Evolutionary conservation across 306 rosid genomes (phyloP).

Genomic region (Quercus mongolica): DNA sequence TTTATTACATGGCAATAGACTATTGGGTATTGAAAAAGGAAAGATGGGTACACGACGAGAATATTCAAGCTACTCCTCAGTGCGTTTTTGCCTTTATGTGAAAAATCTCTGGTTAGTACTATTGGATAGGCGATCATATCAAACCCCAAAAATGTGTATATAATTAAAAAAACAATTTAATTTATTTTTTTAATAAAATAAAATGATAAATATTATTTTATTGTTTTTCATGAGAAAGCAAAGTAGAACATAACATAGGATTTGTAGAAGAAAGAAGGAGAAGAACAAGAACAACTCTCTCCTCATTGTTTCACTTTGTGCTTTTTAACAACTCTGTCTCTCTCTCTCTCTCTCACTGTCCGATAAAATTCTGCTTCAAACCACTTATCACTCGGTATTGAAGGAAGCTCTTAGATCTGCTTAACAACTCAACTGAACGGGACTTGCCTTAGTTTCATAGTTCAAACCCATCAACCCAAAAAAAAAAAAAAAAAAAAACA

Average conservation of each 20-base stretch:
- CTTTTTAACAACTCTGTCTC: no score
- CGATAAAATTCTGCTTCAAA: no score
- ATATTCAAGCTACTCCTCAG: slow-evolving; percentile 28
- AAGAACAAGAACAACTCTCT: slow-evolving; percentile 6
- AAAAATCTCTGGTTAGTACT: not conserved
- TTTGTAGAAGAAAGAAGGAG: slow-evolving; percentile 39
- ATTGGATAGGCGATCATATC: slow-evolving; percentile 39
- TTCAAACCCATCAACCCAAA: slow-evolving; percentile 1
- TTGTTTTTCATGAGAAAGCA: slow-evolving; percentile 7
- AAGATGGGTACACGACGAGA: slow-evolving; percentile 10
- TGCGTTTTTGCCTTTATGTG: slow-evolving; percentile 37
- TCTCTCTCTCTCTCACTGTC: no score
- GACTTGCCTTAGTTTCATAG: slow-evolving; percentile 24
- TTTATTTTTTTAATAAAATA: not conserved
- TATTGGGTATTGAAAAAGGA: slow-evolving; percentile 23
- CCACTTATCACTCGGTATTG: not conserved
- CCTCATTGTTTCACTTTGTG: no score
- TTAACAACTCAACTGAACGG: slow-evolving; percentile 18
- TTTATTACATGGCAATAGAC: slow-evolving; percentile 30
- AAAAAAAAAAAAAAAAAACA: not conserved
- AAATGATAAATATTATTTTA: not conserved
- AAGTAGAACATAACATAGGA: slow-evolving; percentile 31
- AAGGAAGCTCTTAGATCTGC: slow-evolving; percentile 46
- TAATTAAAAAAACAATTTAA: not conserved
- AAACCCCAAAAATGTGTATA: slow-evolving; percentile 2